Percentiles rank a stretch among this genome's conserved stretches.
Conservation (phyloP, 345 rosid species). For the Euphorbia tirucalli region DNA sequence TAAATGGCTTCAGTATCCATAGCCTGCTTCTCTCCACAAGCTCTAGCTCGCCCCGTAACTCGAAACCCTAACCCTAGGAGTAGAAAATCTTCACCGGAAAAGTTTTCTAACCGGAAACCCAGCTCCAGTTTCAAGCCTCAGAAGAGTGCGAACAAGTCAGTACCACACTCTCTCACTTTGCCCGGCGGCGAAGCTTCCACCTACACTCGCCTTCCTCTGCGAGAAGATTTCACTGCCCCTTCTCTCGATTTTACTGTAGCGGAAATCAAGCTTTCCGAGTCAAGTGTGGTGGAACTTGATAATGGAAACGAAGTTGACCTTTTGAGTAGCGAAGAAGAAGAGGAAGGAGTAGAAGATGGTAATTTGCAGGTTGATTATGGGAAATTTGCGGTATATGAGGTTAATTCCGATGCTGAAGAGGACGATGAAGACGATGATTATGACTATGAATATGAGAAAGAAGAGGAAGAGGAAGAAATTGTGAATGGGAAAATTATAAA, state of each 20-base stretch:
- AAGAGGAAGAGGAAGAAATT: slow-evolving; percentile 26
- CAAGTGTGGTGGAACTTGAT: slow-evolving; percentile 34
- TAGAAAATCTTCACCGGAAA: background rate
- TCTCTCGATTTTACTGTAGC: slow-evolving; percentile 10
- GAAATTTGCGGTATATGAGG: slow-evolving; percentile 45
- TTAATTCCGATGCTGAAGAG: slow-evolving; percentile 32
- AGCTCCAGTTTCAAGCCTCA: slow-evolving; percentile 36
- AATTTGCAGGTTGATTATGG: slow-evolving; percentile 36
- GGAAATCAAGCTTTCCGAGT: slow-evolving; percentile 62
- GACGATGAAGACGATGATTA: slow-evolving; percentile 32
- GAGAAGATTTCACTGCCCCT: slow-evolving; percentile 49
- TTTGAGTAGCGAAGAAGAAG: slow-evolving; percentile 29
- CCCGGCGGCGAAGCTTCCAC: slow-evolving; percentile 76
- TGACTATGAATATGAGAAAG: slow-evolving; percentile 28
- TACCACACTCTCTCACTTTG: slow-evolving; percentile 35
- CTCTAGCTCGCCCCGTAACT: slow-evolving; percentile 46
- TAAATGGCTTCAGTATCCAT: slow-evolving; percentile 46
- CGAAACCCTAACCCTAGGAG: slow-evolving; percentile 38
- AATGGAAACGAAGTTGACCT: slow-evolving; percentile 17
- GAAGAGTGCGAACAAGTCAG: slow-evolving; percentile 12
- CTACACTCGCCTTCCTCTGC: slow-evolving; percentile 80
- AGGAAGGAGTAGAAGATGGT: slow-evolving; percentile 29
- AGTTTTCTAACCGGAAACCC: slow-evolving; percentile 21
- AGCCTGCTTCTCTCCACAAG: slow-evolving; percentile 41
- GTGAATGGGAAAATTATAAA: slow-evolving; percentile 33